phyloP scores from a whole-genome alignment of 257 asterid species.

The Nicotiana otophora region DNA sequence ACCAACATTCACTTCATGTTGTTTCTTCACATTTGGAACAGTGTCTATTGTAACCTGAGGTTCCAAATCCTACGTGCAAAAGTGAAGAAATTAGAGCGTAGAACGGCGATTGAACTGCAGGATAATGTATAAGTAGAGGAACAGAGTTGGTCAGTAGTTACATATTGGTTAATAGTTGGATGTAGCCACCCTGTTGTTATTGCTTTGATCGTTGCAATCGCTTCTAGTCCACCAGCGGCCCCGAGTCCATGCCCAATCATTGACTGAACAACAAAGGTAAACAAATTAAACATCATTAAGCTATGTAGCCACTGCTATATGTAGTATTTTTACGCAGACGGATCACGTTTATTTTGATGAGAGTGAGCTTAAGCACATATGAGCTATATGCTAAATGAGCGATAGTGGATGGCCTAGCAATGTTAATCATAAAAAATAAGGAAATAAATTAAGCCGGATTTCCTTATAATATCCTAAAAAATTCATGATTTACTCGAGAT shows the following conservation, averaged over 20 bases:
- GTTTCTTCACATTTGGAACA: slow-evolving; percentile 67
- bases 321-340: no score
- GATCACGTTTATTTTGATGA: no score
- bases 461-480: no score
- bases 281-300: not conserved
- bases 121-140: not conserved
- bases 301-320: no score
- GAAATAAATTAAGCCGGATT: no score
- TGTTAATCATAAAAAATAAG: no score
- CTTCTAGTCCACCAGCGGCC: slow-evolving; percentile 90
- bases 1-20: slow-evolving; percentile 64
- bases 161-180: slow-evolving; percentile 81
- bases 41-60: slow-evolving; percentile 31
- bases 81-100: not conserved
- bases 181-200: slow-evolving; percentile 88
- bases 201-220: slow-evolving; percentile 85
- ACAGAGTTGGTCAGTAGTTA: slow-evolving; percentile 11
- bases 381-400: no score
- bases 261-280: slow-evolving; percentile 36
- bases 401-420: not conserved
- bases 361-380: no score
- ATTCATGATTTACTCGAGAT: no score
- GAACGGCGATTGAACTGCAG: not conserved
- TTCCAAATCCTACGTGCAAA: slow-evolving; percentile 19
- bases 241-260: slow-evolving; percentile 94